Percentiles rank a stretch among this genome's conserved stretches.
These are phyloP conservation scores for Sphagnum contortum DNA, from an alignment of 225 moss, liverwort and hornwort species.

Conservation along the genomic window DNA sequence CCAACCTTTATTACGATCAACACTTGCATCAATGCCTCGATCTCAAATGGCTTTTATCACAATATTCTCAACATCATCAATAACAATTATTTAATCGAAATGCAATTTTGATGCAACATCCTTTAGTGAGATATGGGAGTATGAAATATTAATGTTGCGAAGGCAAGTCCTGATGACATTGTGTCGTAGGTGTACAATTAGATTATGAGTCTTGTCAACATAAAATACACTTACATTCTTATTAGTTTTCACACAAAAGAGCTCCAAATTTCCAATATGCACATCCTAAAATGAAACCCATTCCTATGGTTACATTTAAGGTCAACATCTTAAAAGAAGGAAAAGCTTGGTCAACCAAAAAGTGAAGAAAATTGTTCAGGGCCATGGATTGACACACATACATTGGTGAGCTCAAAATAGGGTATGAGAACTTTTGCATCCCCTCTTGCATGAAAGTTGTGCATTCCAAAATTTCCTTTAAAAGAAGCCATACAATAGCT, in stretches of 20 bases:
- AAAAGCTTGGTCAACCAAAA: neutral
- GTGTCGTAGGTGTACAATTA: constrained; percentile 89
- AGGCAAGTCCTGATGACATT: constrained; percentile 96
- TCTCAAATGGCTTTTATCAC: constrained; percentile 95
- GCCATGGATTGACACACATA: constrained; percentile 16
- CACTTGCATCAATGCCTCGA: constrained; percentile 90
- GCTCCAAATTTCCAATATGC: constrained; percentile 87
- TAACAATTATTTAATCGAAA: constrained; percentile 73
- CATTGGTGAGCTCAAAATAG: constrained; percentile 95
- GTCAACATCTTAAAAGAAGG: neutral
- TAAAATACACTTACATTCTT: constrained; percentile 58
- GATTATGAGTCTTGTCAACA: constrained; percentile 86
- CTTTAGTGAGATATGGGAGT: constrained; percentile 81
- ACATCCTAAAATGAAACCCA: constrained; percentile 49
- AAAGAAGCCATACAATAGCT: constrained; percentile 82
- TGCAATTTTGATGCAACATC: constrained; percentile 88
- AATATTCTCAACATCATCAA: constrained; percentile 96
- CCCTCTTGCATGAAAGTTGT: constrained; percentile 97
- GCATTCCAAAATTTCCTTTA: constrained; percentile 94
- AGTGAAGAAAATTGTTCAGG: no score
- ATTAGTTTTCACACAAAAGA: constrained; percentile 79
- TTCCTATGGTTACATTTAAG: no score
- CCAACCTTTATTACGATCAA: constrained; percentile 88
- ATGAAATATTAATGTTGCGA: constrained; percentile 93
- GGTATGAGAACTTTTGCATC: constrained; percentile 90